Conservation (phyloP, 306 rosid species). For the Cotoneaster glaucophyllus region DNA sequence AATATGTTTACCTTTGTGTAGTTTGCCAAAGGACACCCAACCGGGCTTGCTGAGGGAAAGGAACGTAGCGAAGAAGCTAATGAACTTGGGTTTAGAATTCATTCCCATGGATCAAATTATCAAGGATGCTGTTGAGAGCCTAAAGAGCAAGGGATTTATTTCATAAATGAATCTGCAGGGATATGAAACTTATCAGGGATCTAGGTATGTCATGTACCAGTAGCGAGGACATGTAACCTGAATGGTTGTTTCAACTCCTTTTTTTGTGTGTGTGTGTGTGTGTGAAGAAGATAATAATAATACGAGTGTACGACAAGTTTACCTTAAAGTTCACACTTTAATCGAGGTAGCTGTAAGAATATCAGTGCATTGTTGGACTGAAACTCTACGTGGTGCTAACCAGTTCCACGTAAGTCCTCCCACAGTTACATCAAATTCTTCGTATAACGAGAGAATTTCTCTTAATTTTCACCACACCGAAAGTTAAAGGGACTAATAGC, state of each 20-base stretch:
- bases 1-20: slow-evolving; percentile 10
- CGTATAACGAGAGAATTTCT: no score
- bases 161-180: slow-evolving; percentile 25
- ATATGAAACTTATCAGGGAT: background rate
- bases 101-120: slow-evolving; percentile 79
- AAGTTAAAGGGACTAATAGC: no score
- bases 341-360: no score
- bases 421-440: no score
- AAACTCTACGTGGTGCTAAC: no score
- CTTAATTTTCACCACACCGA: no score
- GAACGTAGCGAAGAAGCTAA: slow-evolving; percentile 53
- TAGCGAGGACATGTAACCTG: slow-evolving; percentile 1
- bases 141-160: slow-evolving; percentile 64
- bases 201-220: background rate
- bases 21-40: slow-evolving; percentile 64
- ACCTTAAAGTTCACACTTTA: no score
- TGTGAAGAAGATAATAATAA: no score
- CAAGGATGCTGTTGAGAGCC: slow-evolving; percentile 74
- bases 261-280: no score
- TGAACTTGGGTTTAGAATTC: slow-evolving; percentile 70
- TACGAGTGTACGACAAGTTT: no score
- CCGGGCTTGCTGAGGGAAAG: slow-evolving; percentile 68
- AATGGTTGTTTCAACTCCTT: background rate
- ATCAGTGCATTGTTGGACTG: no score
- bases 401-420: no score